Evolutionary conservation across 345 rosid species (phyloP).

Genomic region (Euphorbia peplus): DNA sequence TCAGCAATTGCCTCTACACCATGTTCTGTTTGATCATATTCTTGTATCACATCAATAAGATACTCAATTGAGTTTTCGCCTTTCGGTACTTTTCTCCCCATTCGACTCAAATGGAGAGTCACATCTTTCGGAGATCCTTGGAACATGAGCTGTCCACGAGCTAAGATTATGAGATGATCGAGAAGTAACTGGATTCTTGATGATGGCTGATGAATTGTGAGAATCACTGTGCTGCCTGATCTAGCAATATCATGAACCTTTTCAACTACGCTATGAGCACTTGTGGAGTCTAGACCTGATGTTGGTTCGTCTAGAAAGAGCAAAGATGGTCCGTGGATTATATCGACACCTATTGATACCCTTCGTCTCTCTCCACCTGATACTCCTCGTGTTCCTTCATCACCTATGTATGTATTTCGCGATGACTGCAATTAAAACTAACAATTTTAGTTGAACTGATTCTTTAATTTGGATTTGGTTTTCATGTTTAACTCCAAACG

Average conservation of each 20-base stretch:
- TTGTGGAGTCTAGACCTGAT: slow-evolving; percentile 63
- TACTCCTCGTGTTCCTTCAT: slow-evolving; percentile 39
- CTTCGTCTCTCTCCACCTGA: slow-evolving; percentile 65
- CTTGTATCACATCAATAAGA: slow-evolving; percentile 59
- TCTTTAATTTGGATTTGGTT: no score
- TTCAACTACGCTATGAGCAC: slow-evolving; percentile 59
- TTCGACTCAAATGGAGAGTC: slow-evolving; percentile 43
- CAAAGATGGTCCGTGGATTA: slow-evolving; percentile 58
- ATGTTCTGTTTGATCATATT: slow-evolving; percentile 48
- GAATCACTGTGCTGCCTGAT: slow-evolving; percentile 62
- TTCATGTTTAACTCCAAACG: no score
- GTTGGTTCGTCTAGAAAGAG: slow-evolving; percentile 77
- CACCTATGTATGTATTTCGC: slow-evolving; percentile 29
- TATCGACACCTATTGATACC: slow-evolving; percentile 62
- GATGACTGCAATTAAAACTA: slow-evolving; percentile 10
- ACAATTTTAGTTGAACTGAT: no score
- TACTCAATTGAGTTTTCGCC: slow-evolving; percentile 59
- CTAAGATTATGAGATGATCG: slow-evolving; percentile 59
- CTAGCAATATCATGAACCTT: slow-evolving; percentile 62
- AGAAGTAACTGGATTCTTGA: slow-evolving; percentile 52
- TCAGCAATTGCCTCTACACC: slow-evolving; percentile 55
- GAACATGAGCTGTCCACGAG: slow-evolving; percentile 67
- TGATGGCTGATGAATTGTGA: slow-evolving; percentile 69
- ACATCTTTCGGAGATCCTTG: slow-evolving; percentile 61
- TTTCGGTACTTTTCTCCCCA: slow-evolving; percentile 53